Base-by-base conservation (phyloP, 495 filamentous ascomycete genomes). In the Xylaria venustula region DNA sequence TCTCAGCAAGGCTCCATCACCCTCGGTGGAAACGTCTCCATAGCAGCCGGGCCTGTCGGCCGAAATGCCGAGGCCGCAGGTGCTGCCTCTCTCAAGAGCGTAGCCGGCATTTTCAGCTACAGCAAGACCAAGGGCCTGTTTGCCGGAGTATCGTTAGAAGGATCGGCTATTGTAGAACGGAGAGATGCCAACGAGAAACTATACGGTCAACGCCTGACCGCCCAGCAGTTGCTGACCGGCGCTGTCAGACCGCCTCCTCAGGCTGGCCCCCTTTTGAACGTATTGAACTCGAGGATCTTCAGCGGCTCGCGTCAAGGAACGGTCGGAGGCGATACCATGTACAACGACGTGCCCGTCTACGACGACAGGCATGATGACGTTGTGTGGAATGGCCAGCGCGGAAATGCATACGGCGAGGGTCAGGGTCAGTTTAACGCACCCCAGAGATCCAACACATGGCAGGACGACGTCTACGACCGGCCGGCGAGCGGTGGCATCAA, bases 81-180 rank as follows among this genome's bases (percentile, higher is more conserved):
- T 63, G 95, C 92, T 19, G 94, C 94, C 2, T 96, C 90, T 72
- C 81, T 93, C 22, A 91, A 85, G 75, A 89, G 92, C 62, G 89
- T 98, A 7, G 90, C 93, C 1, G 94, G 90, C 34, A 86, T 98
- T 19, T 98, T 98, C 80, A 89, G 90, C 64, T 98, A 98, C 77
- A 90, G 87, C 60, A 98, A 97, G 77, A 98, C 94, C 26, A 97
- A 97, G 79, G 94, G 94, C 23, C 79, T 98, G 12, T 98, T 98
- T 65, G 94, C 94, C 2, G 94, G 94, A 68, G 93, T 98, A 47
- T 93, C 89, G 64, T 77, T 98, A 62, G 94, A 98, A 74, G 94
- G 94, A 15, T 90, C 88, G 48, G 91, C 87, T 54, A 85, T 98
- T 37, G 86, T 97, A 52, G 95, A 98, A 76, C 87, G 94, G 58